Base-by-base conservation (phyloP, 2,329 filamentous ascomycete genomes). In the Xylariaceae sp. region DNA sequence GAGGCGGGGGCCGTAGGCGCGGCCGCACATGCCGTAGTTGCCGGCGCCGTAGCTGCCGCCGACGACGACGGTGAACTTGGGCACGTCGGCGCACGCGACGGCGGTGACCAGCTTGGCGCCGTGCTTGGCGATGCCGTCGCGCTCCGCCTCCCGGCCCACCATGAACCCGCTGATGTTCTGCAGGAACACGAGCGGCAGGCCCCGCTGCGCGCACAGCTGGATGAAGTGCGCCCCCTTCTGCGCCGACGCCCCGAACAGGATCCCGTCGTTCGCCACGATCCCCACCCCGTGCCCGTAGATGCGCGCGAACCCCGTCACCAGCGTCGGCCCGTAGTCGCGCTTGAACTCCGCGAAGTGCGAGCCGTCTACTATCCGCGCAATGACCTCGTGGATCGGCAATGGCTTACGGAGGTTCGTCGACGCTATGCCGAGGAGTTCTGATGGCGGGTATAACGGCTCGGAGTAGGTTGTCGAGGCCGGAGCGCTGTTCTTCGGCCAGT, bases 161-260 rank as follows among this genome's bases (percentile, higher is more conserved):
- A 99, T 99, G 83, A 99, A 99, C 43, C 95, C 95, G 5, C 88
- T 89, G 71, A 99, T 98, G 74, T 99, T 98, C 73, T 99, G 95
- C 19, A 99, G 79, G 76, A 98, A 98, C 48, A 98, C 82, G 9
- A 98, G 80, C 1, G 95, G 93, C 54, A 98, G 90, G 51, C 90
- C 87, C 54, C 95, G 89, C 75, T 97, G 92, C 26, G 89, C 83
- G 78, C 93, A 98, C 3, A 99, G 85, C 75, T 99, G 91, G 67
- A 98, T 91, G 74, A 99, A 99, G 76, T 99, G 95, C 0, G 95
- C 92, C 37, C 93, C 95, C 76, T 99, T 99, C 59, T 96, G 82
- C 7, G 91, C 88, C 9, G 90, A 92, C 49, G 92, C 86, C 52
- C 90, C 91, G 79, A 98, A 96, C 6, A 99, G 81, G 66, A 98